Percentiles rank a stretch among this genome's conserved stretches.
Conservation (phyloP, 73 alveolate species). For the Paramecium octaurelia region DNA sequence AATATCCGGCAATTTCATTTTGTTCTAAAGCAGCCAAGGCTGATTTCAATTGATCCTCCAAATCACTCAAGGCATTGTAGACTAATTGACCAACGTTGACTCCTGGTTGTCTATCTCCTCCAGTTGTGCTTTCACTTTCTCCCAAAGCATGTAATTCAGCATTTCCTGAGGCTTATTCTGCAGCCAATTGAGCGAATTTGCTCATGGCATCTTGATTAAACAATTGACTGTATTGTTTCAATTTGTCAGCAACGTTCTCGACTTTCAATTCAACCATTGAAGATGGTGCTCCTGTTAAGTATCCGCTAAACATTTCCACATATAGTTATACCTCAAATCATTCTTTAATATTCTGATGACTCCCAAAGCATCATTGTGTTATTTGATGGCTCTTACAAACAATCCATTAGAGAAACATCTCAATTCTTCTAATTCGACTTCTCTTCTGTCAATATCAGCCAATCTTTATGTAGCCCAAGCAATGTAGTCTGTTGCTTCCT, state of each 20-base stretch:
- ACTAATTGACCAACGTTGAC: constrained; percentile 21
- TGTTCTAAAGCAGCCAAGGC: background rate
- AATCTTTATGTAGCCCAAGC: constrained; percentile 48
- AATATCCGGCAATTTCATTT: constrained; percentile 34
- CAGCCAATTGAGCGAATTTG: constrained; percentile 7
- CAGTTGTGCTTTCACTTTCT: background rate
- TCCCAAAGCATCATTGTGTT: constrained; percentile 30
- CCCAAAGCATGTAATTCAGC: constrained; percentile 50
- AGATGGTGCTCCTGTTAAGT: constrained; percentile 15
- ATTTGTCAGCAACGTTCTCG: constrained; percentile 40
- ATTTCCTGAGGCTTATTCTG: constrained; percentile 49
- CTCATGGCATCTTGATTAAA: constrained; percentile 32
- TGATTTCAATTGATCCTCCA: constrained; percentile 18
- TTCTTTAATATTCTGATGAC: constrained; percentile 23
- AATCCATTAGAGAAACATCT: constrained; percentile 46
- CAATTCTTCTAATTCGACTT: constrained; percentile 28
- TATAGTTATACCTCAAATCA: background rate
- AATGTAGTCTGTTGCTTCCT: constrained; percentile 31
- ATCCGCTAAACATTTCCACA: background rate
- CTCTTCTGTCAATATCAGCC: constrained; percentile 48
- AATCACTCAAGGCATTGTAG: background rate
- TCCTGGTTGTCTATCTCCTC: constrained; percentile 25
- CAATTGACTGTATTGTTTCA: constrained; percentile 11
- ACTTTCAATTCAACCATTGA: constrained; percentile 43
- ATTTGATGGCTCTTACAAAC: constrained; percentile 38